Percentiles rank a stretch among this genome's conserved stretches.
Conservation (phyloP, 176 grass and related monocot species). For the Cocos nucifera region DNA sequence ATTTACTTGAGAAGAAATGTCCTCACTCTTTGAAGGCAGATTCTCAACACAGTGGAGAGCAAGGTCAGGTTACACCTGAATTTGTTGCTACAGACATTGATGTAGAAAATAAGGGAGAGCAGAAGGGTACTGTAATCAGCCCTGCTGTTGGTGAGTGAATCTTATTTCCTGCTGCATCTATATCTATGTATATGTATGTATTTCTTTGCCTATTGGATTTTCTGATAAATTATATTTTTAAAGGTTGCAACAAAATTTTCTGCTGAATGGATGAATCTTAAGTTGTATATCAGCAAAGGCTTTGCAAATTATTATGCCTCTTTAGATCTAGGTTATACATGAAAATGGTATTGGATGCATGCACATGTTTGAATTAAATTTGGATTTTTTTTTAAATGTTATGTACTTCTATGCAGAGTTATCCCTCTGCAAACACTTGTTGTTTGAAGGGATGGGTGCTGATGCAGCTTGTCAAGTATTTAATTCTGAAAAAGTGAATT, state of each 20-base stretch:
- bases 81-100: slow-evolving; percentile 25
- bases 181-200: too few relatives aligned
- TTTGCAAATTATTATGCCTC: slow-evolving; percentile 1
- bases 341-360: too few relatives aligned
- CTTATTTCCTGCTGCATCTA: neutral
- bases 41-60: slow-evolving; percentile 24
- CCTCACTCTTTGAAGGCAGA: slow-evolving; percentile 33
- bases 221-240: too few relatives aligned
- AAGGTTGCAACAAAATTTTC: neutral
- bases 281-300: neutral
- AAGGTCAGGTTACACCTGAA: slow-evolving; percentile 20
- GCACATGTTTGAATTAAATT: too few relatives aligned
- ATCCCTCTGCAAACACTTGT: slow-evolving; percentile 78
- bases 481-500: slow-evolving; percentile 65
- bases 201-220: too few relatives aligned
- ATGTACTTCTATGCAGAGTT: slow-evolving; percentile 46
- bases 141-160: slow-evolving; percentile 55
- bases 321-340: neutral
- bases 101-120: slow-evolving; percentile 17
- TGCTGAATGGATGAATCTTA: neutral
- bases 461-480: slow-evolving; percentile 72
- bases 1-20: slow-evolving; percentile 22
- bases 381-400: slow-evolving; percentile 8
- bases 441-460: slow-evolving; percentile 79
- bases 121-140: slow-evolving; percentile 33